A percentile compares a stretch with the other conserved stretches of the same genome.
Conservation (phyloP, 2,329 filamentous ascomycete species). For the Epicoccum nigrum region DNA sequence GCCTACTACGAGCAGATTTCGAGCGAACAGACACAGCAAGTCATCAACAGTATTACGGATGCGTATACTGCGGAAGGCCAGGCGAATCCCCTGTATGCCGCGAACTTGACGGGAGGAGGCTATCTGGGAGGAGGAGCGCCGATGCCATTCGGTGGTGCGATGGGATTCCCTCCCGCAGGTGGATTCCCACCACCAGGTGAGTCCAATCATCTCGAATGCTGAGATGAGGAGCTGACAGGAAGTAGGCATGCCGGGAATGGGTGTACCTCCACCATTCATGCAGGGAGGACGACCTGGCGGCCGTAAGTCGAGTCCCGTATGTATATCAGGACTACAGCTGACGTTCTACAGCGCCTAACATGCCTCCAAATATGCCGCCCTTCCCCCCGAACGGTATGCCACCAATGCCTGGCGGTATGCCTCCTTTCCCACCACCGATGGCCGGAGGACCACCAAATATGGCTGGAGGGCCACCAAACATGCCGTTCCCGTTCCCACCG, state of each 20-base stretch:
- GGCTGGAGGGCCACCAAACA: conserved; percentile 30
- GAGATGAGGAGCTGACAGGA: conserved; percentile 15
- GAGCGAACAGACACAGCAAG: conserved; percentile 96
- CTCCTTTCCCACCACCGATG: conserved; percentile 44
- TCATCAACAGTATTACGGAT: conserved; percentile 96
- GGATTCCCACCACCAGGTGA: conserved; percentile 29
- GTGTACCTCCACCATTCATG: conserved; percentile 47
- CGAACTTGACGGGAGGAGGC: conserved; percentile 58
- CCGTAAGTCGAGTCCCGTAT: conserved; percentile 32
- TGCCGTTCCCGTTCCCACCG: conserved; percentile 39
- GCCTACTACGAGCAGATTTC: conserved; percentile 99
- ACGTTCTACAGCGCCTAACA: conserved; percentile 26
- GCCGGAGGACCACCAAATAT: conserved; percentile 6
- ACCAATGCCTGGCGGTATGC: conserved; percentile 44
- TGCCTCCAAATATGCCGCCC: conserved; percentile 41
- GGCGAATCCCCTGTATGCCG: conserved; percentile 78
- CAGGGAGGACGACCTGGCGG: conserved; percentile 48
- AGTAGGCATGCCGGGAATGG: conserved; percentile 41
- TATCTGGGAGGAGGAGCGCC: conserved; percentile 25
- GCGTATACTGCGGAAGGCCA: conserved; percentile 96
- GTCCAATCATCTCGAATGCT: background rate
- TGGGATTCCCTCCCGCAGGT: conserved; percentile 19
- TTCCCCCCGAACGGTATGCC: conserved; percentile 46
- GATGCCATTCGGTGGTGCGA: conserved; percentile 26
- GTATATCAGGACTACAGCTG: background rate